Evolutionary conservation across 2,329 filamentous ascomycete genomes (phyloP).

Genomic region (Chaetomium globosum): DNA sequence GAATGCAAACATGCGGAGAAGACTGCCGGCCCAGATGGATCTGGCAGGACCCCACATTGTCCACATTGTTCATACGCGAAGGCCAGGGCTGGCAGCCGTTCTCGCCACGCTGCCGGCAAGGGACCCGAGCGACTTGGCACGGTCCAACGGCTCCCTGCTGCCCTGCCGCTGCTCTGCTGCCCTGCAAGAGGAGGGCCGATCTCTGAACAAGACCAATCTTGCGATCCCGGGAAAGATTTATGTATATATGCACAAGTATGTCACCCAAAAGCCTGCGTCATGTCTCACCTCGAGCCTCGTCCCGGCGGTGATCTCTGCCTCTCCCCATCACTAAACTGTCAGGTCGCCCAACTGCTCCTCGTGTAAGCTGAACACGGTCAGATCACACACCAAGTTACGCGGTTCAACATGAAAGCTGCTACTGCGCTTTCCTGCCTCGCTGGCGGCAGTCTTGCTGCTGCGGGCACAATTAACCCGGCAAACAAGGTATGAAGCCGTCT

Average conservation of each 20-base stretch:
- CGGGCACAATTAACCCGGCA: slow-evolving; percentile 22
- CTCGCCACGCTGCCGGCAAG: neutral
- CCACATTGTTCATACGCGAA: neutral
- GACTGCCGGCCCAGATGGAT: neutral
- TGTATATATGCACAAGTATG: slow-evolving; percentile 10
- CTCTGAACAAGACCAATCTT: slow-evolving; percentile 1
- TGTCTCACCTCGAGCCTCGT: slow-evolving; percentile 13
- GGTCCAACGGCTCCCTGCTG: slow-evolving; percentile 12
- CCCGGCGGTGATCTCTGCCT: slow-evolving; percentile 17
- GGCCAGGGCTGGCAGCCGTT: slow-evolving; percentile 1
- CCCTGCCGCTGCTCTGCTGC: neutral
- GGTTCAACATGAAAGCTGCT: slow-evolving; percentile 35
- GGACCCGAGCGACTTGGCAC: neutral
- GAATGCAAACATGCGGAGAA: neutral
- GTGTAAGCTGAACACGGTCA: slow-evolving; percentile 7
- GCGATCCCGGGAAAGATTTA: too few species aligned
- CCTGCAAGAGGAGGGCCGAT: slow-evolving; percentile 11
- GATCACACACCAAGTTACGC: neutral
- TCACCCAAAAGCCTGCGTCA: neutral
- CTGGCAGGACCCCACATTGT: slow-evolving; percentile 1
- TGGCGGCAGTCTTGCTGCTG: slow-evolving; percentile 33
- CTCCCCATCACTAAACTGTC: neutral
- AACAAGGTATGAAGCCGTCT: slow-evolving; percentile 29
- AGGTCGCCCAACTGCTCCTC: slow-evolving; percentile 10
- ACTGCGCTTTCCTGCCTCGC: slow-evolving; percentile 35